Base-by-base conservation (phyloP, 1,139 yeast genomes). In the Yamadazyma conglobata region DNA sequence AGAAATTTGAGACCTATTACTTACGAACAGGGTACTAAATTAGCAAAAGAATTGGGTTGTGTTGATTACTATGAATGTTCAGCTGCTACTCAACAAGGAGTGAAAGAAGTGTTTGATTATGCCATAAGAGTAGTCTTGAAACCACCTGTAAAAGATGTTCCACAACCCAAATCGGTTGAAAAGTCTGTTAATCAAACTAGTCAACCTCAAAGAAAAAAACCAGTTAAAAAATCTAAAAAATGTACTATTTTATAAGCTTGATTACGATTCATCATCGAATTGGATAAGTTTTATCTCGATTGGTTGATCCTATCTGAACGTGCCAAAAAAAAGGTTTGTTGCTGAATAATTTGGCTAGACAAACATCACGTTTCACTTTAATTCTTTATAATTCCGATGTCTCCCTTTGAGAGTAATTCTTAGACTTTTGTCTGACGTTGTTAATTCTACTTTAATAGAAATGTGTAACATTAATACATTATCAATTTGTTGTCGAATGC, bases 61-160 rank as follows among this genome's bases (percentile, higher is more conserved):
- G 73, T 81, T 38, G 77, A 74, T 38, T 84, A 87, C 56, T 64
- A 84, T 42, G 96, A 88, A 60, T 88, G 96, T 57, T 85, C 95
- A 3, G 95, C 96, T n/a, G 84, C 91, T 13, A 82, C 93, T 16
- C 96, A 87, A 58, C 74, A 71, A 38, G 96, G 96, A 15, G 88
- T 81, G 32, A 80, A 81, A 51, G 85, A 81, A 37, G 80, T 87
- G 11, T 87, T 87, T 47, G 95, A 86, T 47, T 78, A 65, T 39
- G 94, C 95, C 12, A 85, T 86, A 29, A 73, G 79, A 46, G 72
- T 79, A 1, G 91, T 82, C 7, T 70, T 81, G 36, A 66, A 71
- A 33, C 84, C 84, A 17, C 81, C 79, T 38, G 39, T 40, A 9
- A 45, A 40, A 28, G 36, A 36, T 19, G 10, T 27, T n/a, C n/a